These are phyloP conservation scores for Lonicera japonica DNA, from an alignment of 129 eudicot genomes.

Conservation along the genomic window DNA sequence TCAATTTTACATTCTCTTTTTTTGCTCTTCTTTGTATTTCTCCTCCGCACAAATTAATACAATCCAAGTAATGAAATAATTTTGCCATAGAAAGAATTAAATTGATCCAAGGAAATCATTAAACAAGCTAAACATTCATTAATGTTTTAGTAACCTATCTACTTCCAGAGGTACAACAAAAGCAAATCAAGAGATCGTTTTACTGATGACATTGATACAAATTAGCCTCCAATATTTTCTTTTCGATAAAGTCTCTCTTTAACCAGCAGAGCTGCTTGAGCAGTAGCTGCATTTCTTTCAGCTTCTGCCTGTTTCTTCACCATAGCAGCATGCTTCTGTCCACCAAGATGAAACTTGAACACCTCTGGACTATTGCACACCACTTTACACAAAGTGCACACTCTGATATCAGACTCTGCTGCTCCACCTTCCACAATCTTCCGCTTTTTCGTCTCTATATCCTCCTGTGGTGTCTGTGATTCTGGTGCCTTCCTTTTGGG, in stretches of 20 bases:
- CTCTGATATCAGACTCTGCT: constrained; percentile 6
- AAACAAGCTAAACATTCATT: no score
- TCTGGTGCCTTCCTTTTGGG: constrained; percentile 11
- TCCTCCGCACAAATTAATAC: no score
- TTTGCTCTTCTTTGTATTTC: no score
- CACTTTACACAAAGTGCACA: constrained; percentile 33
- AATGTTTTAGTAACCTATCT: no score
- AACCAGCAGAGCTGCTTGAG: neutral
- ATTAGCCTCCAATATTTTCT: no score
- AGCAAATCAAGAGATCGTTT: no score
- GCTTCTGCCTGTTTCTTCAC: constrained; percentile 8
- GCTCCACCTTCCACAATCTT: constrained; percentile 23
- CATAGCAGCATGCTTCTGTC: constrained; percentile 31
- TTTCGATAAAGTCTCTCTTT: neutral
- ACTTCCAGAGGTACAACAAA: no score
- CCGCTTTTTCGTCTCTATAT: constrained; percentile 29
- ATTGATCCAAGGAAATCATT: no score
- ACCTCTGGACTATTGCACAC: constrained; percentile 21
- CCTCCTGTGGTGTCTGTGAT: constrained; percentile 1
- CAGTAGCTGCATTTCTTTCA: neutral
- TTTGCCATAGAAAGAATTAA: no score
- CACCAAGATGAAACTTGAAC: constrained; percentile 19
- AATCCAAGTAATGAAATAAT: no score
- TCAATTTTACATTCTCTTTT: no score
- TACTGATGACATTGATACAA: no score